Evolutionary conservation across 2,329 filamentous ascomycete species (phyloP), one percentile per base, ranked within the genome.

Genomic region (Aspergillus neotritici): DNA sequence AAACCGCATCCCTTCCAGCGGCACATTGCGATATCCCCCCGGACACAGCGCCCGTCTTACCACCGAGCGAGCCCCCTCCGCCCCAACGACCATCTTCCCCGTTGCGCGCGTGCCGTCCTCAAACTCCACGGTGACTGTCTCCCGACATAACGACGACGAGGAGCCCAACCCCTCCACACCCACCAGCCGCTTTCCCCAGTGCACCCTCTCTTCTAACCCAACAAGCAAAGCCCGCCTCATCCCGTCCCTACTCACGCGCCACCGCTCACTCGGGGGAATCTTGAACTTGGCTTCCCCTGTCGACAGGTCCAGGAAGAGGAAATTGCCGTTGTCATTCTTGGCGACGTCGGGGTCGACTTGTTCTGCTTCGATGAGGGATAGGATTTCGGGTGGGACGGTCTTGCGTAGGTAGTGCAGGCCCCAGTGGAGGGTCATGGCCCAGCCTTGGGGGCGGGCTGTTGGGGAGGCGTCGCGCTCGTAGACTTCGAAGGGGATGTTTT

Each of bases 401-500:
- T 54, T 31, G 3, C 41, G 44, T 37, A 59, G 45, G 32, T 55
- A 54, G n/a, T 53, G 41, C 6, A 58, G 38, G 0, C 52, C 56
- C 56, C 56, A 59, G 37, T 59, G 56, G 1, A 60, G 38, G 2
- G 55, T 57, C 17, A 60, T 55, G 10, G 56, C 55, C 56, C 55
- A 60, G 9, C 58, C 58, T 31, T 61, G 58, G 5, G 48, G 51
- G 6, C 59, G 54, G 5, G 48, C 44, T 33, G 50, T 38, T 12
- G 54, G 51, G 12, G 43, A 53, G n/a, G 47, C 44, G 47, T 63
- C 61, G 16, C 58, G 55, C 25, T 63, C 61, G 43, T 52, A 62
- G 12, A 63, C 57, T 30, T 53, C 43, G 30, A 60, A 63, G 28
- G 61, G 57, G 25, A 63, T 62, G 11, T 52, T 51, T 40, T 49